Conservation (phyloP, 2,329 filamentous ascomycete genomes). For the Penicillium sumatraense region DNA sequence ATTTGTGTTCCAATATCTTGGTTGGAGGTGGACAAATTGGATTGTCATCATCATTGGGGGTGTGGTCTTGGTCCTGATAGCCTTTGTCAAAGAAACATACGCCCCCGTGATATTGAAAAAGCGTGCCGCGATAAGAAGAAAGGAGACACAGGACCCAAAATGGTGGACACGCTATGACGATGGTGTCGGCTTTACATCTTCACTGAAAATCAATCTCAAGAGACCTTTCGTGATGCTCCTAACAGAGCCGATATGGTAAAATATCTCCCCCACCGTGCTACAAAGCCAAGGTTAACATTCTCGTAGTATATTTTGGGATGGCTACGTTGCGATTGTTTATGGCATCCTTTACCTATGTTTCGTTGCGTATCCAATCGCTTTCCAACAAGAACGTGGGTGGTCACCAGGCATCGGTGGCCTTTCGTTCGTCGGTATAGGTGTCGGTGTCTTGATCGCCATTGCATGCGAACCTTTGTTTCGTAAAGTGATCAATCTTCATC, state of each 20-base stretch:
- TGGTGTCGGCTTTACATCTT: slow-evolving; percentile 60
- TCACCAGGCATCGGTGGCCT: slow-evolving; percentile 70
- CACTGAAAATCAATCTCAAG: slow-evolving; percentile 73
- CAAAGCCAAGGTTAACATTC: slow-evolving; percentile 3
- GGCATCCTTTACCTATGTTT: slow-evolving; percentile 85
- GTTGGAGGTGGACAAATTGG: slow-evolving; percentile 88
- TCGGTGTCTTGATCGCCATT: slow-evolving; percentile 57
- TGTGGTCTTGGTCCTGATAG: slow-evolving; percentile 61
- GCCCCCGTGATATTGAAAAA: slow-evolving; percentile 68
- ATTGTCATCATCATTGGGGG: slow-evolving; percentile 74
- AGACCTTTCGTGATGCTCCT: slow-evolving; percentile 75
- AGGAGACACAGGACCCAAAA: slow-evolving; percentile 68
- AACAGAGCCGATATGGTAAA: slow-evolving; percentile 79
- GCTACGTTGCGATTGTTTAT: slow-evolving; percentile 75
- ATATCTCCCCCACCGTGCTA: not conserved
- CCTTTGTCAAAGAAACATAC: slow-evolving; percentile 72
- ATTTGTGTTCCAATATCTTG: slow-evolving; percentile 67
- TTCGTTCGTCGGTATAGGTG: slow-evolving; percentile 71
- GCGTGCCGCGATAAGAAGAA: slow-evolving; percentile 64
- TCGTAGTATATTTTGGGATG: slow-evolving; percentile 69
- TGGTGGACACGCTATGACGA: slow-evolving; percentile 81
- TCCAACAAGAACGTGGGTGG: slow-evolving; percentile 74
- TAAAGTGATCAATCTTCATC: slow-evolving; percentile 74
- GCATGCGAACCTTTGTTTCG: slow-evolving; percentile 68
- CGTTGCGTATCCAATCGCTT: slow-evolving; percentile 84